These are phyloP conservation scores for Aspergillus ostianus DNA, from an alignment of 495 filamentous ascomycete genomes.

Conservation along the genomic window DNA sequence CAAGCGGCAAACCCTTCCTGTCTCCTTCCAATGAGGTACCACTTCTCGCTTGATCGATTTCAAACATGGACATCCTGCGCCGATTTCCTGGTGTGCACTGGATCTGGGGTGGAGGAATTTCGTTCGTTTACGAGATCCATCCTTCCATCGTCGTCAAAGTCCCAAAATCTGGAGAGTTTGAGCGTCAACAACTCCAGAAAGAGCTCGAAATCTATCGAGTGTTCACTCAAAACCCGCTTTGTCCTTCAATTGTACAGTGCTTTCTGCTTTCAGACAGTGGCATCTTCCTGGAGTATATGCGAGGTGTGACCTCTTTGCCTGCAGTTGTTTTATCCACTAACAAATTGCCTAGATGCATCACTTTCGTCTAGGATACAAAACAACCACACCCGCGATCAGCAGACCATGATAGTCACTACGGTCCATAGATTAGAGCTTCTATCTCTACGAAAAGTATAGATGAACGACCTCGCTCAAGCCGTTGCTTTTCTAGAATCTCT, in stretches of 20 bases:
- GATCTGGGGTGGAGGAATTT: constrained; percentile 37
- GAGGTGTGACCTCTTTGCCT: constrained; percentile 22
- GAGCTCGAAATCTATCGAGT: constrained; percentile 33
- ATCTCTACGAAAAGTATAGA: constrained; percentile 33
- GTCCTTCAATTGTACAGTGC: constrained; percentile 32
- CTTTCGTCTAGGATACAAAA: constrained; percentile 28
- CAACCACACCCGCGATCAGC: constrained; percentile 23
- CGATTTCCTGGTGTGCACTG: constrained; percentile 30
- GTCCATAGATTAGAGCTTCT: constrained; percentile 35
- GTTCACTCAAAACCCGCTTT: constrained; percentile 28
- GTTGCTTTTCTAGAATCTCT: constrained; percentile 40
- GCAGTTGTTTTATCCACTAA: constrained; percentile 12
- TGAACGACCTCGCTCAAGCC: constrained; percentile 40
- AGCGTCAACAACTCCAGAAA: constrained; percentile 32
- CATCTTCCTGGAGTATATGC: constrained; percentile 42
- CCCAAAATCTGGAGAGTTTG: constrained; percentile 33
- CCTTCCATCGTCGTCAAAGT: constrained; percentile 38
- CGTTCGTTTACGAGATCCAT: constrained; percentile 40
- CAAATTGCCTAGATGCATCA: constrained; percentile 16
- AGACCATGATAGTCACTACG: constrained; percentile 27
- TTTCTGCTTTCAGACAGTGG: constrained; percentile 30
- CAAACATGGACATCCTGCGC: constrained; percentile 22
- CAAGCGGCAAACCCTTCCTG: too few relatives aligned
- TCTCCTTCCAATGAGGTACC: too few relatives aligned
- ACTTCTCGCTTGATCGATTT: too few relatives aligned